Percentiles rank a stretch among this genome's conserved stretches.
phyloP scores from a whole-genome alignment of 371 early-diverging fungal species.

The Mucor mucedo region DNA sequence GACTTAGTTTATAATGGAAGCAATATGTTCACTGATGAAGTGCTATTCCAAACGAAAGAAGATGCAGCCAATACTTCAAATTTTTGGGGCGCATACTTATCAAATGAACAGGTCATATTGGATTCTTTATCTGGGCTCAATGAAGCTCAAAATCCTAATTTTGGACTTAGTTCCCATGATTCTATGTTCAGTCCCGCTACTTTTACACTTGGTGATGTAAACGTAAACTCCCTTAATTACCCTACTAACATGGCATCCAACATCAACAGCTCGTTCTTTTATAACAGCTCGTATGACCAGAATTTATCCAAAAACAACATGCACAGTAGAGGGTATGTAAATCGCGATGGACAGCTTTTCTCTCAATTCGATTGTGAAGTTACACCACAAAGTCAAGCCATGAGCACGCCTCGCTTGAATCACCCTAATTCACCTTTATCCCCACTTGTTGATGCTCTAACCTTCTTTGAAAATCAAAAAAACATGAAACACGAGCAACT shows the following conservation, averaged over 20 bases:
- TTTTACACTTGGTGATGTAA: too few relatives aligned
- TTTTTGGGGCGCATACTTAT: background rate
- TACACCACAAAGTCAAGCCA: conserved; percentile 1
- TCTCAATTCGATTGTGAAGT: background rate
- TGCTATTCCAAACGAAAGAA: background rate
- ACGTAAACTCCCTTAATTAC: too few relatives aligned
- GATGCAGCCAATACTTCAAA: too few relatives aligned
- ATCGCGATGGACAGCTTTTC: background rate
- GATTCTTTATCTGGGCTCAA: background rate
- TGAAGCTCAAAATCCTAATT: background rate
- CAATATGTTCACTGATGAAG: background rate
- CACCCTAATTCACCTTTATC: background rate
- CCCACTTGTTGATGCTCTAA: background rate
- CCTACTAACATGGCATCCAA: too few relatives aligned
- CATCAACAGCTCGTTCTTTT: too few relatives aligned
- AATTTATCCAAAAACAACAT: too few relatives aligned
- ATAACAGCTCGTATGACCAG: too few relatives aligned
- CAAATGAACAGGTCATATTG: background rate
- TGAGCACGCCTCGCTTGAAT: background rate
- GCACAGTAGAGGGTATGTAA: background rate
- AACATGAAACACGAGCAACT: too few relatives aligned
- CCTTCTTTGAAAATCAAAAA: too few relatives aligned
- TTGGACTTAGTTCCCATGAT: background rate
- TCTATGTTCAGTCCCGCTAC: background rate
- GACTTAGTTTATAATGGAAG: background rate